A percentile compares a stretch with the other conserved stretches of the same genome.
Evolutionary conservation across 148 eudicot species (phyloP).

Genomic region (Rhododendron vialii): DNA sequence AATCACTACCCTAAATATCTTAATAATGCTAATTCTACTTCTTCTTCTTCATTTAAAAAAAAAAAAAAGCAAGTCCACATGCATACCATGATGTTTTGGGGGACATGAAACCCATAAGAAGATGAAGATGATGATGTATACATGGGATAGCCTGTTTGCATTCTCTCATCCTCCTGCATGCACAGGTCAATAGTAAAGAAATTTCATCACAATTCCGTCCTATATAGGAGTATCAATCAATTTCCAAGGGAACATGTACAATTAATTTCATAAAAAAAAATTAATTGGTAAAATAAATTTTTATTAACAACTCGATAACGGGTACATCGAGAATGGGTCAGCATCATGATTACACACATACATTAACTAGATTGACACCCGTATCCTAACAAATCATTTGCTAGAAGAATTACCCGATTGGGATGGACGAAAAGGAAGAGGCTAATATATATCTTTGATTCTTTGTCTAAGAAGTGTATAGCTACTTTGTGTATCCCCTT

Average conservation of each 20-base stretch:
- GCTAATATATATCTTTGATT: too few relatives aligned
- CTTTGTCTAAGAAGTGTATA: background rate
- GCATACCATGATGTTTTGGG: conserved; percentile 39
- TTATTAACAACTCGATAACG: too few relatives aligned
- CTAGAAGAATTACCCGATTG: background rate
- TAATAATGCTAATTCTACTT: too few relatives aligned
- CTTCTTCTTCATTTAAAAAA: too few relatives aligned
- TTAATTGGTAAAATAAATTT: too few relatives aligned
- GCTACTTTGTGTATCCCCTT: background rate
- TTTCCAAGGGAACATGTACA: background rate
- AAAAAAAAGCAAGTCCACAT: background rate
- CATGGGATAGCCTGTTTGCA: conserved; percentile 36
- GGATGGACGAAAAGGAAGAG: too few relatives aligned
- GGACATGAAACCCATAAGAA: conserved; percentile 33
- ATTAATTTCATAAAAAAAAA: too few relatives aligned
- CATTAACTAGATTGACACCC: background rate
- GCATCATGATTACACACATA: background rate
- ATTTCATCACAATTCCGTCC: background rate
- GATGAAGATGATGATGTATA: conserved; percentile 27
- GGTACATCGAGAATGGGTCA: too few relatives aligned
- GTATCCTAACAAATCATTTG: too few relatives aligned
- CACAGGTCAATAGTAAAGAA: background rate
- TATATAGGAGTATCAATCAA: too few relatives aligned
- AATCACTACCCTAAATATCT: background rate
- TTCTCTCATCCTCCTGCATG: conserved; percentile 52